These are phyloP conservation scores for Termitomyces heimii DNA, from an alignment of 768 basidiomycete species.

Conservation along the genomic window DNA sequence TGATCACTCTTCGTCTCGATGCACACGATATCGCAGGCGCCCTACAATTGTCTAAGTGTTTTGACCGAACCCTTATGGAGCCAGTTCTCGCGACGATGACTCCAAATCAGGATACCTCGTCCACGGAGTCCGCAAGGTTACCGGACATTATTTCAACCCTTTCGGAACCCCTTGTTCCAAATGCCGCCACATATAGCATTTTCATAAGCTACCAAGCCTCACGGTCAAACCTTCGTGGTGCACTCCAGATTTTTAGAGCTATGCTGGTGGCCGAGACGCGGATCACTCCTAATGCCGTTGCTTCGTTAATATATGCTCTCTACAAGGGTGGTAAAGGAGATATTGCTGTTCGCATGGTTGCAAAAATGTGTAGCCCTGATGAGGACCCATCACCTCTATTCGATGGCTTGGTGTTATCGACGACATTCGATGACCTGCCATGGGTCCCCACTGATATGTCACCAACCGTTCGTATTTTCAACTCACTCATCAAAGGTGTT, in stretches of 20 bases:
- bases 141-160: slow-evolving; percentile 2
- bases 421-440: slow-evolving; percentile 17
- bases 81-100: slow-evolving; percentile 17
- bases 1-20: slow-evolving; percentile 61
- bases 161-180: slow-evolving; percentile 29
- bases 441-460: slow-evolving; percentile 23
- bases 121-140: not conserved
- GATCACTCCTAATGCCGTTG: slow-evolving; percentile 40
- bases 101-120: not conserved
- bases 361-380: slow-evolving; percentile 34
- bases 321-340: slow-evolving; percentile 39
- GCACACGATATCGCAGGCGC: slow-evolving; percentile 42
- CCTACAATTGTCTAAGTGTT: slow-evolving; percentile 41
- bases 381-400: slow-evolving; percentile 23
- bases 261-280: slow-evolving; percentile 38
- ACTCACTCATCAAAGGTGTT: slow-evolving; percentile 50
- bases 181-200: slow-evolving; percentile 56
- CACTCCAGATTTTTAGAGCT: slow-evolving; percentile 38
- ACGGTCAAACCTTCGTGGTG: slow-evolving; percentile 36
- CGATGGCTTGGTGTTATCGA: slow-evolving; percentile 15
- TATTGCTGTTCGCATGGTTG: slow-evolving; percentile 47
- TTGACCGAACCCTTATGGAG: slow-evolving; percentile 26
- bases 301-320: slow-evolving; percentile 55
- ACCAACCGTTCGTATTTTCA: slow-evolving; percentile 48
- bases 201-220: slow-evolving; percentile 51